phyloP scores from a whole-genome alignment of 257 asterid species.

The Ajuga chamaepitys region DNA sequence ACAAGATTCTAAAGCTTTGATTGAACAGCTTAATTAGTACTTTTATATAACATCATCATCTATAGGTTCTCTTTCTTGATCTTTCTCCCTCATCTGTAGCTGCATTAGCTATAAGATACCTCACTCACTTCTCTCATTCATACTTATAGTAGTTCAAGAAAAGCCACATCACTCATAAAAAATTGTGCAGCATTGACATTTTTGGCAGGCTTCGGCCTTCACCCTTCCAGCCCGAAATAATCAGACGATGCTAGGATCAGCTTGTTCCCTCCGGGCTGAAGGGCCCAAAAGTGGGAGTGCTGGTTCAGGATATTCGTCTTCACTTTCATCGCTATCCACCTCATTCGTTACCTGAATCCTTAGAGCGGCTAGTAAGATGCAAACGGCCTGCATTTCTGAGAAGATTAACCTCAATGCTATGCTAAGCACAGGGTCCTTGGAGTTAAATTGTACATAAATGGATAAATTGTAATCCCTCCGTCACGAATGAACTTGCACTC shows the following conservation, averaged over 20 bases:
- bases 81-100: too few species aligned
- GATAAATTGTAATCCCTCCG: too few species aligned
- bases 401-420: too few species aligned
- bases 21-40: neutral
- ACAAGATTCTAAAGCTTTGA: neutral
- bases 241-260: constrained; percentile 16
- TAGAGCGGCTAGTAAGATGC: constrained; percentile 40
- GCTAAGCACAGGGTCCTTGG: too few species aligned
- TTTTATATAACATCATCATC: neutral
- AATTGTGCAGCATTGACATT: neutral
- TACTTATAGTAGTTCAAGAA: neutral
- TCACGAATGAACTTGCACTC: too few species aligned
- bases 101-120: too few species aligned
- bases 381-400: constrained; percentile 42
- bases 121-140: too few species aligned
- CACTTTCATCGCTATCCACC: constrained; percentile 11
- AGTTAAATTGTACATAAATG: too few species aligned
- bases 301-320: constrained; percentile 14
- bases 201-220: too few species aligned
- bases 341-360: constrained; percentile 23
- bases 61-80: neutral
- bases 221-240: neutral
- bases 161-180: neutral
- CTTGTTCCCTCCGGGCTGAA: neutral
- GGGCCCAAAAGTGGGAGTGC: constrained; percentile 23